These are phyloP conservation scores for Microascus cirrosus DNA, from an alignment of 2,329 filamentous ascomycete genomes.

Conservation along the genomic window DNA sequence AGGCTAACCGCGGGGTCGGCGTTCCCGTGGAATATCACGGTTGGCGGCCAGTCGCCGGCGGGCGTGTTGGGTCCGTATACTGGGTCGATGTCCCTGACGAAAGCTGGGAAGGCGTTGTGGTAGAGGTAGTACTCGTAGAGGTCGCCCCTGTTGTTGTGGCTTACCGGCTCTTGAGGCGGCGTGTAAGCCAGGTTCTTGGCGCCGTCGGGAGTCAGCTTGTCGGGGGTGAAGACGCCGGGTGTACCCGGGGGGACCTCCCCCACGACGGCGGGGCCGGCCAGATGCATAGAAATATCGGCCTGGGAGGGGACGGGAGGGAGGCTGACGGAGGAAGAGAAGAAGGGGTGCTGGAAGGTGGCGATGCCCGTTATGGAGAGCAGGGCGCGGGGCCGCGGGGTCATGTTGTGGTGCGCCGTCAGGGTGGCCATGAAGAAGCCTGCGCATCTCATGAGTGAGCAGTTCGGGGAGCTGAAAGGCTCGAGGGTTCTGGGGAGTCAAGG, in stretches of 20 bases:
- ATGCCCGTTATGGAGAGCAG: conserved; percentile 23
- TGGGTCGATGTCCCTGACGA: conserved; percentile 17
- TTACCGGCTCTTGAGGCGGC: not conserved
- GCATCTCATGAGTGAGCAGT: not conserved
- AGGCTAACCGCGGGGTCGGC: conserved; percentile 16
- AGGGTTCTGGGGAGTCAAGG: not conserved
- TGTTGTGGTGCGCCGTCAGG: conserved; percentile 18
- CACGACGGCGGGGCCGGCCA: conserved; percentile 12
- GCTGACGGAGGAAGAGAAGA: conserved; percentile 21
- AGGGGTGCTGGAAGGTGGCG: conserved; percentile 21
- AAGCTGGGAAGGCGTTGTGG: conserved; percentile 15
- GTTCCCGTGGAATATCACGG: conserved; percentile 21
- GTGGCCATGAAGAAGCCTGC: conserved; percentile 20
- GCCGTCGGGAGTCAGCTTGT: conserved; percentile 15
- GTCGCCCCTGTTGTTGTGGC: conserved; percentile 8
- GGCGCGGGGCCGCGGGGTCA: conserved; percentile 16
- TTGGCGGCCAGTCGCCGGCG: conserved; percentile 18
- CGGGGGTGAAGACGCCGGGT: conserved; percentile 12
- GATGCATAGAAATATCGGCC: conserved; percentile 12
- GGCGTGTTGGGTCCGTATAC: conserved; percentile 12
- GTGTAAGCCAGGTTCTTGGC: conserved; percentile 13
- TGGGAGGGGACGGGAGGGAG: conserved; percentile 14
- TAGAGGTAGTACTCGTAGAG: conserved; percentile 22
- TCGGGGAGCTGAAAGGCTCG: not conserved
- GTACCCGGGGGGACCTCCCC: conserved; percentile 10